Conservation (phyloP, 768 basidiomycete species). For the Mycena galericulata region DNA sequence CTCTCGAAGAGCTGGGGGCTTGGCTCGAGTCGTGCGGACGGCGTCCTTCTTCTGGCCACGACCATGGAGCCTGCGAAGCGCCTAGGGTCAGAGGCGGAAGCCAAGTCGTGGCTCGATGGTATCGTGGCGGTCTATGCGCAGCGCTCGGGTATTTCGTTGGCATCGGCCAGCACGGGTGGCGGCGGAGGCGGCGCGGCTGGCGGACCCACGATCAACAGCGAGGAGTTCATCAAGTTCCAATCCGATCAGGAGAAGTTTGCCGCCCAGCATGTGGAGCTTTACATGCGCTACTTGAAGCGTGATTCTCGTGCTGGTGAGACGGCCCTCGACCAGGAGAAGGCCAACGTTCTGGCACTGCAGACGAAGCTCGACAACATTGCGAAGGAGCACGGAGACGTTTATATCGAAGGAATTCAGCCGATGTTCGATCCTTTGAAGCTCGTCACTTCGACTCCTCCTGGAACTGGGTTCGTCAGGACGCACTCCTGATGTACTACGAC, state of each 20-base stretch:
- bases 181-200: constrained; percentile 72
- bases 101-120: constrained; percentile 92
- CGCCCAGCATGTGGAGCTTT: constrained; percentile 92
- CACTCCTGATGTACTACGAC: constrained; percentile 96
- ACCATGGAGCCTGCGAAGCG: constrained; percentile 96
- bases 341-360: constrained; percentile 77
- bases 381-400: constrained; percentile 92
- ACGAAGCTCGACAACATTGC: constrained; percentile 88
- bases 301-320: constrained; percentile 95
- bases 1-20: constrained; percentile 95
- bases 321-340: constrained; percentile 89
- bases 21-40: constrained; percentile 91
- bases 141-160: constrained; percentile 87
- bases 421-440: constrained; percentile 95
- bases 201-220: constrained; percentile 96
- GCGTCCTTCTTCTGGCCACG: constrained; percentile 89
- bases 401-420: constrained; percentile 95
- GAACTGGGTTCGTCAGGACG: constrained; percentile 99
- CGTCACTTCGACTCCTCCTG: constrained; percentile 98
- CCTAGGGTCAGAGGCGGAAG: constrained; percentile 90
- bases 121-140: constrained; percentile 90
- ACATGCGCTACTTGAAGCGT: constrained; percentile 95
- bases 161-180: constrained; percentile 72
- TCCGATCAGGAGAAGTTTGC: constrained; percentile 93
- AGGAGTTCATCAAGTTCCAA: constrained; percentile 98